Evolutionary conservation across 176 grass and related monocot genomes (phyloP).

Genomic region (Carex kokanica): DNA sequence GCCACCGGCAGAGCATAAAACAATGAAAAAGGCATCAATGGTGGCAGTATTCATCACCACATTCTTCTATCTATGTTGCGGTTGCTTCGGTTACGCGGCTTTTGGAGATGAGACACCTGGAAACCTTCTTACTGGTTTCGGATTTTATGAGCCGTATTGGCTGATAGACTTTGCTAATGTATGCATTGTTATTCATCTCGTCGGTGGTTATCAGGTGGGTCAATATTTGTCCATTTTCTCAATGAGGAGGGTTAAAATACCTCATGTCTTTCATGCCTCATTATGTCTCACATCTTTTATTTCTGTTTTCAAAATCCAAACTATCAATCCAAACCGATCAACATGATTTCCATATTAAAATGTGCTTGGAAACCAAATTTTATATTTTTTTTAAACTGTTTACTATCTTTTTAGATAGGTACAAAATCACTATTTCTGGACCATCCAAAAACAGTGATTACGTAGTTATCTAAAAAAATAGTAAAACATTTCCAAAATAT

Average conservation of each 20-base stretch:
- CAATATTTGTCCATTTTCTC: not conserved
- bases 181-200: slow-evolving; percentile 56
- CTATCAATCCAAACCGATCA: too few relatives aligned
- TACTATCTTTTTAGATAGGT: too few relatives aligned
- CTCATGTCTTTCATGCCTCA: too few relatives aligned
- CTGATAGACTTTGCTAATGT: slow-evolving; percentile 79
- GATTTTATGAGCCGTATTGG: slow-evolving; percentile 89
- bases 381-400: too few relatives aligned
- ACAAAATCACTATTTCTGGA: too few relatives aligned
- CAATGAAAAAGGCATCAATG: slow-evolving; percentile 65
- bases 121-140: slow-evolving; percentile 84
- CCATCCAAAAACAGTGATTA: too few relatives aligned
- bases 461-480: too few relatives aligned
- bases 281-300: too few relatives aligned
- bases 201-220: slow-evolving; percentile 74
- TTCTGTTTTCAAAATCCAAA: too few relatives aligned
- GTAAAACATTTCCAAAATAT: too few relatives aligned
- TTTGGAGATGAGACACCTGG: slow-evolving; percentile 77
- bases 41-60: slow-evolving; percentile 47
- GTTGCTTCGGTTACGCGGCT: slow-evolving; percentile 79
- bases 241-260: not conserved
- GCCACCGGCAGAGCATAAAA: slow-evolving; percentile 56
- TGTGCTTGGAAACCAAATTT: too few relatives aligned
- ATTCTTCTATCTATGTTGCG: slow-evolving; percentile 76
- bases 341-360: too few relatives aligned